Evolutionary conservation across 257 asterid genomes (phyloP).

Genomic region (Solanum boliviense): DNA sequence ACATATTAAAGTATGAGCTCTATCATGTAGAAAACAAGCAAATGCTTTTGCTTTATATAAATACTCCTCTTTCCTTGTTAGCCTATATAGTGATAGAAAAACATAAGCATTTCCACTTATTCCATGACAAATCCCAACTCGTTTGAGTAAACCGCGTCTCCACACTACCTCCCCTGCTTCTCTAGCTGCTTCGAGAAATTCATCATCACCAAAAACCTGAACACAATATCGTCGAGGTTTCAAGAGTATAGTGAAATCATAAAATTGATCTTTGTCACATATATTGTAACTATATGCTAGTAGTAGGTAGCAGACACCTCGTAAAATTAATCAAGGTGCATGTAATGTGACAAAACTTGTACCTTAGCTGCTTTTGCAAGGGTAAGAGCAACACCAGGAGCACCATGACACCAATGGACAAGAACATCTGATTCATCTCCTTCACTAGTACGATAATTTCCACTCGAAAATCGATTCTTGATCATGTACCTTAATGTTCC

Average conservation of each 20-base stretch:
- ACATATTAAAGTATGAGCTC: constrained; percentile 42
- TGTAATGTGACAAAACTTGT: neutral
- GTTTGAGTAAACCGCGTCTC: constrained; percentile 68
- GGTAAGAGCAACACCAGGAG: constrained; percentile 70
- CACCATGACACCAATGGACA: constrained; percentile 92
- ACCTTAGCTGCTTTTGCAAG: constrained; percentile 75
- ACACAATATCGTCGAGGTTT: neutral
- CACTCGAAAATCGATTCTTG: constrained; percentile 50
- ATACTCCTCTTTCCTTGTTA: constrained; percentile 54
- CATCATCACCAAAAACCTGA: constrained; percentile 56
- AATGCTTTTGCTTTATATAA: constrained; percentile 69
- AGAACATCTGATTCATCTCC: constrained; percentile 55
- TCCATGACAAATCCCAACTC: constrained; percentile 76
- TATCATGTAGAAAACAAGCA: constrained; percentile 56
- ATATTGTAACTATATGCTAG: neutral
- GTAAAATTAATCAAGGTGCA: neutral
- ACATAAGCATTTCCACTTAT: constrained; percentile 75
- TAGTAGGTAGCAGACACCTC: neutral
- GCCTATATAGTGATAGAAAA: constrained; percentile 51
- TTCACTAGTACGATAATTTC: constrained; percentile 70
- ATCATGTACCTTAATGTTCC: constrained; percentile 60
- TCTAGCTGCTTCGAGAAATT: constrained; percentile 56
- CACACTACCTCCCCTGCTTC: constrained; percentile 81
- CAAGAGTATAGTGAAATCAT: neutral
- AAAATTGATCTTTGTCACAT: neutral